Evolutionary conservation across 768 basidiomycete genomes (phyloP), one percentile per base, ranked within the genome.

Genomic region (Boletus patriciae): DNA sequence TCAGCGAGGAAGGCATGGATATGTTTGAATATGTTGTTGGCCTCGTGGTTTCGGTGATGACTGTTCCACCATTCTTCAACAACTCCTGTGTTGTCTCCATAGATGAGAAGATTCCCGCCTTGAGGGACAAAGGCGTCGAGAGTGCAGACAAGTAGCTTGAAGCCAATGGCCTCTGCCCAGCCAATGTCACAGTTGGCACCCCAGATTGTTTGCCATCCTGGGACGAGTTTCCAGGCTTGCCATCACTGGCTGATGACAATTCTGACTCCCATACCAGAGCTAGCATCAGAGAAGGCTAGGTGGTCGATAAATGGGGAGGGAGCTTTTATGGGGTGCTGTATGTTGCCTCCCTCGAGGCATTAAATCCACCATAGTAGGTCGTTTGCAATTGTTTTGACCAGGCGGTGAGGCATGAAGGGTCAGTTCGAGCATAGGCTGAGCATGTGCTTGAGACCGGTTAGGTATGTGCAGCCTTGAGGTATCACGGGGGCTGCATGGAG

Each of bases 361-460:
- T 34, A 3, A 7, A 6, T 37, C 58, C 57, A 62, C 58, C 55
- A 64, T 0, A 2, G 1, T 0, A 62, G 19, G 8, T 62, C 41
- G 0, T 19, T 3, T 0, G 13, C 11, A 0, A 58, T 36, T 1
- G 0, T 0, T 47, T 47, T 56, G 1, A 3, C 7, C n/a, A n/a
- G n/a, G n/a, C n/a, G n/a, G n/a, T n/a, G n/a, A n/a, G n/a, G n/a
- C n/a, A n/a, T n/a, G n/a, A n/a, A n/a, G n/a, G n/a, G n/a, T n/a
- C n/a, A n/a, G n/a, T n/a, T n/a, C n/a, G n/a, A n/a, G n/a, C n/a
- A n/a, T n/a, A n/a, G n/a, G n/a, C n/a, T n/a, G n/a, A n/a, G n/a
- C n/a, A n/a, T n/a, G n/a, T n/a, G n/a, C n/a, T n/a, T n/a, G n/a
- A n/a, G n/a, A n/a, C n/a, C n/a, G n/a, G n/a, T n/a, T n/a, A n/a